A percentile compares a stretch with the other conserved stretches of the same genome.
These are phyloP conservation scores for Nicotiana knightiana DNA, from an alignment of 257 asterid genomes.

Conservation along the genomic window DNA sequence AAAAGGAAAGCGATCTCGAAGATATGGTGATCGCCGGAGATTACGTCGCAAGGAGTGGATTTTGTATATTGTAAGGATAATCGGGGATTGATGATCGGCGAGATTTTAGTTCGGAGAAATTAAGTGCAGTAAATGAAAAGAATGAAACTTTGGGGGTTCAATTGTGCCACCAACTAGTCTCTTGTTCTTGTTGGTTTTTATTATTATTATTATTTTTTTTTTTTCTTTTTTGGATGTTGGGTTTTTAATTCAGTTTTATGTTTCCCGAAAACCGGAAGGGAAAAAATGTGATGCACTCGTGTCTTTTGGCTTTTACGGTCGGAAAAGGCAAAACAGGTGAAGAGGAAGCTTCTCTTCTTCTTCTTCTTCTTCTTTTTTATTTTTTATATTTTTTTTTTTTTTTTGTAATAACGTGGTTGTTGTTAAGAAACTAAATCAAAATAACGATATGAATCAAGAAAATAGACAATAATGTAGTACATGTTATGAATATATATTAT, in stretches of 20 bases:
- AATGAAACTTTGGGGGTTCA: background rate
- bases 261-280: background rate
- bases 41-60: background rate
- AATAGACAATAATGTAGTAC: no score
- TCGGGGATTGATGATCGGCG: background rate
- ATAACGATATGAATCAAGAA: no score
- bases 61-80: background rate
- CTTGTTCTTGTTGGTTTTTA: background rate
- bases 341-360: background rate
- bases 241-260: background rate
- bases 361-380: no score
- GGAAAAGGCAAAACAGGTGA: no score
- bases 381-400: no score
- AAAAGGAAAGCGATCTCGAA: background rate
- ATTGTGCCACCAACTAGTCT: background rate
- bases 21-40: background rate
- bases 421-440: no score
- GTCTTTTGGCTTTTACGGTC: background rate
- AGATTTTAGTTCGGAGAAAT: background rate
- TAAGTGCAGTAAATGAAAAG: background rate
- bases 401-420: no score
- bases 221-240: background rate
- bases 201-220: background rate
- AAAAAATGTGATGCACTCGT: background rate
- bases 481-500: no score